Percentiles rank a stretch among this genome's conserved stretches.
phyloP scores from a whole-genome alignment of 352 stramenopile genomes.

The Pythium scleroteichum region DNA sequence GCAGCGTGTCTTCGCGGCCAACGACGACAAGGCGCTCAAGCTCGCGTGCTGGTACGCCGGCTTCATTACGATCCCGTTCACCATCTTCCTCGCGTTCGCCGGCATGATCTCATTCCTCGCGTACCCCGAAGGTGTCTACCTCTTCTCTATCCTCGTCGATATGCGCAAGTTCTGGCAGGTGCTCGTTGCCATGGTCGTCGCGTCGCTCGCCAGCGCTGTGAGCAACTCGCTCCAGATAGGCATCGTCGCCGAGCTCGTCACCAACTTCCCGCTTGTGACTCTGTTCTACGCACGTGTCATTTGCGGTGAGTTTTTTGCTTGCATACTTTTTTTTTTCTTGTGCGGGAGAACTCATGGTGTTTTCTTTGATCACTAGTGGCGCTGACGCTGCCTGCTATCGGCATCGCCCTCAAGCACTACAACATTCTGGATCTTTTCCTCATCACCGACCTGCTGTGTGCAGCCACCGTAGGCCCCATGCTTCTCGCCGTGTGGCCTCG shows the following conservation, averaged over 20 bases:
- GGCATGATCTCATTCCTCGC: conserved; percentile 67
- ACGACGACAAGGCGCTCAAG: conserved; percentile 53
- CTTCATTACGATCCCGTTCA: conserved; percentile 63
- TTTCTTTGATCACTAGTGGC: conserved; percentile 31
- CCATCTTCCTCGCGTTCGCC: conserved; percentile 55
- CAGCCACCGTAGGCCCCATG: conserved; percentile 68
- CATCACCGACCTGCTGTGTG: conserved; percentile 76
- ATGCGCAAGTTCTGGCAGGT: conserved; percentile 67
- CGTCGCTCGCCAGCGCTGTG: conserved; percentile 56
- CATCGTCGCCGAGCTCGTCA: conserved; percentile 64
- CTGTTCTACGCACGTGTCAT: conserved; percentile 56
- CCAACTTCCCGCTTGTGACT: conserved; percentile 59
- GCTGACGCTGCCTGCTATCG: conserved; percentile 62
- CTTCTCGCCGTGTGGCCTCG: conserved; percentile 57
- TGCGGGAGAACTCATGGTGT: neutral
- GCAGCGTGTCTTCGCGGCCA: conserved; percentile 66
- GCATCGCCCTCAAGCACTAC: conserved; percentile 65
- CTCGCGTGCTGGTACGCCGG: conserved; percentile 44
- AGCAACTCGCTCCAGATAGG: conserved; percentile 72
- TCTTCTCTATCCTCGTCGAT: conserved; percentile 71
- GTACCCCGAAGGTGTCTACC: conserved; percentile 53
- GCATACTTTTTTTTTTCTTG: neutral
- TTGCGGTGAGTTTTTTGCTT: conserved; percentile 23
- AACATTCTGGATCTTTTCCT: conserved; percentile 72
- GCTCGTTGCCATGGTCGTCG: conserved; percentile 67